phyloP scores from a whole-genome alignment of 2,329 filamentous ascomycete genomes.

The Monosporascus sp. region DNA sequence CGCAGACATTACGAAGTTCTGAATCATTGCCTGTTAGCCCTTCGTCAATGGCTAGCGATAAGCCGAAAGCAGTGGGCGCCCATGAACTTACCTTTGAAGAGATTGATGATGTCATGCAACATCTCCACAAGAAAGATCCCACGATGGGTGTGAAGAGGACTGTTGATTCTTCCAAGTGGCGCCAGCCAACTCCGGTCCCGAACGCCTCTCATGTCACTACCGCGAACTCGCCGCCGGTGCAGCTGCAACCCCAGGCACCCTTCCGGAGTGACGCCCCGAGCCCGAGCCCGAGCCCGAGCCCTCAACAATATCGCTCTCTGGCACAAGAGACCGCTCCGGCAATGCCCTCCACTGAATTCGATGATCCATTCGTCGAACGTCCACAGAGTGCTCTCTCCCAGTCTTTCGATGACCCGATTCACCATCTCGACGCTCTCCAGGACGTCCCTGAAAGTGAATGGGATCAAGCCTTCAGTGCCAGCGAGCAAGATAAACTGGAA shows the following conservation, averaged over 20 bases:
- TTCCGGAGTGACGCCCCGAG: constrained; percentile 67
- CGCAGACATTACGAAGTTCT: constrained; percentile 25
- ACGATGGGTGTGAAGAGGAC: constrained; percentile 68
- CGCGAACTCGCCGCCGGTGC: constrained; percentile 46
- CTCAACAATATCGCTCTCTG: constrained; percentile 40
- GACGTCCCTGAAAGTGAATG: constrained; percentile 78
- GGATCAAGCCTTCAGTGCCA: constrained; percentile 79
- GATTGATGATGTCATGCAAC: constrained; percentile 88
- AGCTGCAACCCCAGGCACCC: constrained; percentile 42
- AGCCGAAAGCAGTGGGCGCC: constrained; percentile 16
- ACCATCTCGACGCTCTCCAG: constrained; percentile 56
- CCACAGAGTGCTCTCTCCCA: constrained; percentile 37
- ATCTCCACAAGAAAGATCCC: constrained; percentile 63
- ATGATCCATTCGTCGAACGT: constrained; percentile 57
- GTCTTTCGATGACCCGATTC: constrained; percentile 51
- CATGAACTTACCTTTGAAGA: constrained; percentile 64
- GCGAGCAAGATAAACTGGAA: constrained; percentile 77
- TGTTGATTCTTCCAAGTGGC: constrained; percentile 41
- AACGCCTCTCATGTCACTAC: constrained; percentile 31
- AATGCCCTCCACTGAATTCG: constrained; percentile 49
- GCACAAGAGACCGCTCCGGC: constrained; percentile 41
- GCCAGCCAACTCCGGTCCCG: constrained; percentile 35
- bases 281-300: constrained; percentile 64
- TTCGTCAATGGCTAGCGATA: constrained; percentile 20
- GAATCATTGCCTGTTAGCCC: constrained; percentile 27